Evolutionary conservation across 768 basidiomycete genomes (phyloP).

Genomic region (Mycena haematopus): DNA sequence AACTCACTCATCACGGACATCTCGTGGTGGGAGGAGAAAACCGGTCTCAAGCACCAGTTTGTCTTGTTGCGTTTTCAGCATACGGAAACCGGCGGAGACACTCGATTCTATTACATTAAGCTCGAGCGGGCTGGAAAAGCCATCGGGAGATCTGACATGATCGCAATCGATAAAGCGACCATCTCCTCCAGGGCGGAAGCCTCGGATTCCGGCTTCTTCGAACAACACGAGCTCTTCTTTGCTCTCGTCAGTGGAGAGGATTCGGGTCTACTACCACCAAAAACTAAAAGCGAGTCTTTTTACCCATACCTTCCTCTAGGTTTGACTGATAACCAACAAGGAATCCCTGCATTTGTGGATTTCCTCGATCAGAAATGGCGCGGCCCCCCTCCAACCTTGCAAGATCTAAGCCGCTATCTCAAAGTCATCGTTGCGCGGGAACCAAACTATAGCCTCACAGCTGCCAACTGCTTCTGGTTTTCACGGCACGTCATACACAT

Average conservation of each 20-base stretch:
- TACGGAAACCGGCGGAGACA: background rate
- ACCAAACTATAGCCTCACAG: background rate
- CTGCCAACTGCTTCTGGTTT: background rate
- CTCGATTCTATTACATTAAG: background rate
- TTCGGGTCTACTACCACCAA: no score
- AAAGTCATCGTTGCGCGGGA: background rate
- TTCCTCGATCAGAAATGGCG: background rate
- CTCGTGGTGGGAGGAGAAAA: background rate
- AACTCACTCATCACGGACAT: background rate
- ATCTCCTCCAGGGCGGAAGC: background rate
- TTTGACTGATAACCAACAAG: background rate
- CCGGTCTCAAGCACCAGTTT: background rate
- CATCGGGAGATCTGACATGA: no score
- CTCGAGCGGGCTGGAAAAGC: constrained; percentile 1
- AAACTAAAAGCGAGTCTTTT: no score
- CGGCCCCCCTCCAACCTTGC: background rate
- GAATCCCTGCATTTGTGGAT: background rate
- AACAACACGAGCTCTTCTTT: background rate
- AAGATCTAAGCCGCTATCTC: background rate
- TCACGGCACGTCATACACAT: background rate
- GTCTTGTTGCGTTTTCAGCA: background rate
- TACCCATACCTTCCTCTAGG: no score
- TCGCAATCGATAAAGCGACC: background rate
- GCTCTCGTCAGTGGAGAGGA: background rate
- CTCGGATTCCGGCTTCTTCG: background rate